phyloP scores from a whole-genome alignment of 2,329 filamentous ascomycete genomes.

The Thermoascus crustaceus region DNA sequence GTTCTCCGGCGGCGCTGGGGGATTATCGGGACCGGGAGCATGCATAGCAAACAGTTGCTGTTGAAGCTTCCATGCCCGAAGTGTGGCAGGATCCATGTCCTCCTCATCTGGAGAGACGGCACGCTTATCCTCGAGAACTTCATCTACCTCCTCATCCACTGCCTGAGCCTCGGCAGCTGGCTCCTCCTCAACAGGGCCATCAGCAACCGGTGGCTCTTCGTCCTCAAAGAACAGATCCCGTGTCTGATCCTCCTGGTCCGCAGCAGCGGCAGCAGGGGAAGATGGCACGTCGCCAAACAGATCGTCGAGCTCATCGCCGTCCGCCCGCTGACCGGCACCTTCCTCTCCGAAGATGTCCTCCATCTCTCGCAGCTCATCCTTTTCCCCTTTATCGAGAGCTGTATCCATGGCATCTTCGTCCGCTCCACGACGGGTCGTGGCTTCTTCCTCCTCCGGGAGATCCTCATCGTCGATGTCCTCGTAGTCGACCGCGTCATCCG shows the following conservation, averaged over 20 bases:
- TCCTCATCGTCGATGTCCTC: slow-evolving; percentile 91
- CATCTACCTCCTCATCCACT: slow-evolving; percentile 20
- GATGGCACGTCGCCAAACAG: slow-evolving; percentile 39
- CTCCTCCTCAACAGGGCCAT: slow-evolving; percentile 10
- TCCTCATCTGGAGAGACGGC: slow-evolving; percentile 21
- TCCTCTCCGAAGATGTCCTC: slow-evolving; percentile 18
- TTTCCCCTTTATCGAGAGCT: slow-evolving; percentile 50
- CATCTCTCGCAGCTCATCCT: slow-evolving; percentile 22
- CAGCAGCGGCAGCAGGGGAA: slow-evolving; percentile 23
- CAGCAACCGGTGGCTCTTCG: slow-evolving; percentile 12
- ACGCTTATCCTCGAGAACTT: slow-evolving; percentile 19
- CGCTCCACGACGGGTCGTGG: slow-evolving; percentile 8
- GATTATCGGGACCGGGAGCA: slow-evolving; percentile 47
- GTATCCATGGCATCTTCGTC: slow-evolving; percentile 48
- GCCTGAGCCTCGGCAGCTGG: slow-evolving; percentile 13
- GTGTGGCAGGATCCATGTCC: slow-evolving; percentile 34
- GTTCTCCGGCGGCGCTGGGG: slow-evolving; percentile 62
- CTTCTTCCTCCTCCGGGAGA: slow-evolving; percentile 62
- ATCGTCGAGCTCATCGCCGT: slow-evolving; percentile 38
- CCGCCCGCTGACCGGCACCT: slow-evolving; percentile 18
- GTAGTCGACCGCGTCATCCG: slow-evolving; percentile 83
- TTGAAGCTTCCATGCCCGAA: slow-evolving; percentile 39
- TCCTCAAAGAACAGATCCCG: slow-evolving; percentile 27
- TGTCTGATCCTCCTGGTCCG: slow-evolving; percentile 22
- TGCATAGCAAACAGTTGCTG: slow-evolving; percentile 41